These are phyloP conservation scores for Poa annua DNA, from an alignment of 176 grass and related monocot genomes.

Conservation along the genomic window DNA sequence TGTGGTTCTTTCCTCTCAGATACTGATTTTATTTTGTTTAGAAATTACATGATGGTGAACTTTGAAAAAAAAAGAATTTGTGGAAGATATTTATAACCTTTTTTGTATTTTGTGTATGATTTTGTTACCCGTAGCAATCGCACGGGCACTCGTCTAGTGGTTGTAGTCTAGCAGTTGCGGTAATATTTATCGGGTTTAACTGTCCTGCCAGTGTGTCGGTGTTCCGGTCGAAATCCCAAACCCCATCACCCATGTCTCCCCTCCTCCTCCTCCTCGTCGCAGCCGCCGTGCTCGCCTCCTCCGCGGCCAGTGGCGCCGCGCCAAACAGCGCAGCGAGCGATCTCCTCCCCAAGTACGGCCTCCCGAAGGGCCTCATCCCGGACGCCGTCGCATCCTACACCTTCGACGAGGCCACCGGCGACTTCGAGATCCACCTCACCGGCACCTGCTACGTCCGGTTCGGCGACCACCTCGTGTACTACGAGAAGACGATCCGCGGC, in stretches of 20 bases:
- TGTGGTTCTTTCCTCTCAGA: too few relatives aligned
- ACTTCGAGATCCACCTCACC: slow-evolving; percentile 69
- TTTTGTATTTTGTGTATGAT: too few relatives aligned
- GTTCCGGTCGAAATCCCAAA: not conserved
- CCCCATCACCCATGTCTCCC: slow-evolving; percentile 32
- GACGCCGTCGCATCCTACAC: slow-evolving; percentile 63
- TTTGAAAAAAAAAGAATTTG: too few relatives aligned
- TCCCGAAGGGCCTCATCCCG: slow-evolving; percentile 73
- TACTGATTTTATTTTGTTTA: too few relatives aligned
- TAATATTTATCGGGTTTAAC: too few relatives aligned
- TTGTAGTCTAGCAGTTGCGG: too few relatives aligned
- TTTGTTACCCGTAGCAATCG: too few relatives aligned
- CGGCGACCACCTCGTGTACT: slow-evolving; percentile 66
- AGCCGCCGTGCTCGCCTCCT: not conserved
- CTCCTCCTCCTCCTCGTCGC: slow-evolving; percentile 8
- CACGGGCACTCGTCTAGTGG: too few relatives aligned
- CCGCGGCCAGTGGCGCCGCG: not conserved
- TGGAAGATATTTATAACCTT: too few relatives aligned
- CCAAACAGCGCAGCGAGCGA: slow-evolving; percentile 52
- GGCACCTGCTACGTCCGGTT: slow-evolving; percentile 75
- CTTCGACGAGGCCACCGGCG: slow-evolving; percentile 51
- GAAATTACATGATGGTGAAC: too few relatives aligned
- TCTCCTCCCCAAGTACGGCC: slow-evolving; percentile 65
- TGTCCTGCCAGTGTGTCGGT: not conserved
- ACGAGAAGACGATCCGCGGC: slow-evolving; percentile 57